Evolutionary conservation across 257 asterid species (phyloP).

Genomic region (Sherardia arvensis): DNA sequence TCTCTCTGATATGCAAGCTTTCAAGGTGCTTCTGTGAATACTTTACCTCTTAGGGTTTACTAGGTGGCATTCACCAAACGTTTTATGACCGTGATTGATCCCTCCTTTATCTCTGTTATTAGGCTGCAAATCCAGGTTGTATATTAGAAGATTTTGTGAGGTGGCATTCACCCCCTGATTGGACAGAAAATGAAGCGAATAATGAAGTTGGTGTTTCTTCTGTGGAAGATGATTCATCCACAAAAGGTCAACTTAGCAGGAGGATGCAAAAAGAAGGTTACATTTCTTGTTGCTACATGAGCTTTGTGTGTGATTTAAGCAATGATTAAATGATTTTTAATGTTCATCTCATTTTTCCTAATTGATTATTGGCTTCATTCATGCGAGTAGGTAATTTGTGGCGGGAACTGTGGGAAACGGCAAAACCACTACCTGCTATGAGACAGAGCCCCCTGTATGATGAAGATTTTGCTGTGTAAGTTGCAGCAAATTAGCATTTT

Average conservation of each 20-base stretch:
- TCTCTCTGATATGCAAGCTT: constrained; percentile 99
- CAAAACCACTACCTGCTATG: constrained; percentile 90
- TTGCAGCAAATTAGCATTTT: constrained; percentile 15
- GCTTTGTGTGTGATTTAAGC: background rate
- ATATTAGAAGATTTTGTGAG: constrained; percentile 90
- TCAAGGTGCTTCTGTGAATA: constrained; percentile 54
- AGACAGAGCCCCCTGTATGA: constrained; percentile 89
- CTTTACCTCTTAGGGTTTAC: constrained; percentile 9
- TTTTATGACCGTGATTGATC: constrained; percentile 15
- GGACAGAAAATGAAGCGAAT: constrained; percentile 56
- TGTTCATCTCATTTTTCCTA: background rate
- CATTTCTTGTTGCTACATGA: background rate
- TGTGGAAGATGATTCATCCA: constrained; percentile 42
- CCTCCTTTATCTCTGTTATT: constrained; percentile 26
- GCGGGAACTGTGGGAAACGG: constrained; percentile 97
- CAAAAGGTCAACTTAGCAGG: constrained; percentile 85
- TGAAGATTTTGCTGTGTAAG: constrained; percentile 98
- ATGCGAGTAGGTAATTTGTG: constrained; percentile 76
- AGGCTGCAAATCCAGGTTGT: constrained; percentile 99
- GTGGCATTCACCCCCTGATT: constrained; percentile 99
- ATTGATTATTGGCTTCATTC: constrained; percentile 13
- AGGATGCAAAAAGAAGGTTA: constrained; percentile 99
- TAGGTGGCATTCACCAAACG: constrained; percentile 9
- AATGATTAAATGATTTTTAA: background rate
- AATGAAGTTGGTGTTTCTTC: constrained; percentile 38